These are phyloP conservation scores for Diospyros lotus DNA, from an alignment of 148 eudicot species.

Conservation along the genomic window DNA sequence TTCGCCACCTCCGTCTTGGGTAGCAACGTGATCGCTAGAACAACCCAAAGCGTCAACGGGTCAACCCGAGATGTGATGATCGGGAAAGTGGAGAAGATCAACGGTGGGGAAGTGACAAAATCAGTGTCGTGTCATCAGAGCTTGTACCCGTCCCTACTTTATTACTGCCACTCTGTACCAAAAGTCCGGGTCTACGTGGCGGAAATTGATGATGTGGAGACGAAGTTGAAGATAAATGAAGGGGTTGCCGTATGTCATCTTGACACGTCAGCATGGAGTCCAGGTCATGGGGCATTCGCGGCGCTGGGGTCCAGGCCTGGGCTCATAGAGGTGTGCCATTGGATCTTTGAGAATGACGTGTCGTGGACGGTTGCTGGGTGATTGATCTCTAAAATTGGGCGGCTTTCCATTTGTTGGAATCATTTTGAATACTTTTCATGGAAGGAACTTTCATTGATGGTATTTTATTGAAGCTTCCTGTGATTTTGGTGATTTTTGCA, in stretches of 20 bases:
- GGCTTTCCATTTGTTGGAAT: not conserved
- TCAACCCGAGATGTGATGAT: constrained; percentile 54
- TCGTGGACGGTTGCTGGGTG: constrained; percentile 65
- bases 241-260: constrained; percentile 85
- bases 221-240: constrained; percentile 47
- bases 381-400: not conserved
- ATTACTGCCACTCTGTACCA: constrained; percentile 96
- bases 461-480: too few relatives aligned
- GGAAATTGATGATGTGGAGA: constrained; percentile 54
- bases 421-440: not conserved
- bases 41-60: constrained; percentile 57
- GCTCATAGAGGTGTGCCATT: constrained; percentile 85
- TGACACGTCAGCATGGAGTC: constrained; percentile 85
- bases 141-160: constrained; percentile 71
- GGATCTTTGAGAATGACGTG: constrained; percentile 94
- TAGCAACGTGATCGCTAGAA: constrained; percentile 45
- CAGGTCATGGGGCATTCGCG: constrained; percentile 70
- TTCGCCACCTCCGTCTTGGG: constrained; percentile 66
- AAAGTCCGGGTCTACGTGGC: constrained; percentile 78
- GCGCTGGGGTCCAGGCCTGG: constrained; percentile 76
- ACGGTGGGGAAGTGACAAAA: constrained; percentile 69
- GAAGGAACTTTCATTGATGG: too few relatives aligned
- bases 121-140: constrained; percentile 96
- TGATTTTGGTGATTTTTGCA: too few relatives aligned
- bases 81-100: constrained; percentile 59